phyloP scores from a whole-genome alignment of 306 rosid genomes.

The Medicago ruthenica region DNA sequence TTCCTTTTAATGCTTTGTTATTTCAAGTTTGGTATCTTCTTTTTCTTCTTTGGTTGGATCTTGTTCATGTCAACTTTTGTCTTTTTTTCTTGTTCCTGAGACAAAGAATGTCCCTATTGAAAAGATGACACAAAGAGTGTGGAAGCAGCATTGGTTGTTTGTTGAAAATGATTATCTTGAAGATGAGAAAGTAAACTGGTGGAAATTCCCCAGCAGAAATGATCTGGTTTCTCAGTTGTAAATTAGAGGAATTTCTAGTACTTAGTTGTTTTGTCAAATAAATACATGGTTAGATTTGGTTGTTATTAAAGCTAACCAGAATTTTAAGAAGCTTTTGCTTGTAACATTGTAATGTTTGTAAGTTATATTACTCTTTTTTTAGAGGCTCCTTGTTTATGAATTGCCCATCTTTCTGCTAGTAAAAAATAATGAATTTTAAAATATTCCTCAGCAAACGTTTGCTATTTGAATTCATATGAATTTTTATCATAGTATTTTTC shows the following conservation, averaged over 20 bases:
- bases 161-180: slow-evolving; percentile 44
- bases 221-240: slow-evolving; percentile 48
- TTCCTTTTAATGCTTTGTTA: slow-evolving; percentile 83
- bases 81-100: slow-evolving; percentile 73
- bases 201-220: background rate
- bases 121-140: slow-evolving; percentile 77
- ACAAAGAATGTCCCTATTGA: slow-evolving; percentile 89
- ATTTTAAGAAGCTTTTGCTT: slow-evolving; percentile 10
- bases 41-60: slow-evolving; percentile 84
- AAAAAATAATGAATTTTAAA: too few species aligned
- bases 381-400: too few species aligned
- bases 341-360: slow-evolving; percentile 14
- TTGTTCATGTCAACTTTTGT: slow-evolving; percentile 65
- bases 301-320: slow-evolving; percentile 14
- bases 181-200: slow-evolving; percentile 34
- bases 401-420: too few species aligned
- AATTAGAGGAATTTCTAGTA: background rate
- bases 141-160: slow-evolving; percentile 82
- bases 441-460: too few species aligned
- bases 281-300: slow-evolving; percentile 10
- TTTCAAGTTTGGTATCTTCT: slow-evolving; percentile 79
- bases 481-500: too few species aligned
- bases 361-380: background rate
- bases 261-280: slow-evolving; percentile 14
- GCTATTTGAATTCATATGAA: too few species aligned